phyloP scores from a whole-genome alignment of 176 grass and related monocot genomes.

The Zoysia japonica region DNA sequence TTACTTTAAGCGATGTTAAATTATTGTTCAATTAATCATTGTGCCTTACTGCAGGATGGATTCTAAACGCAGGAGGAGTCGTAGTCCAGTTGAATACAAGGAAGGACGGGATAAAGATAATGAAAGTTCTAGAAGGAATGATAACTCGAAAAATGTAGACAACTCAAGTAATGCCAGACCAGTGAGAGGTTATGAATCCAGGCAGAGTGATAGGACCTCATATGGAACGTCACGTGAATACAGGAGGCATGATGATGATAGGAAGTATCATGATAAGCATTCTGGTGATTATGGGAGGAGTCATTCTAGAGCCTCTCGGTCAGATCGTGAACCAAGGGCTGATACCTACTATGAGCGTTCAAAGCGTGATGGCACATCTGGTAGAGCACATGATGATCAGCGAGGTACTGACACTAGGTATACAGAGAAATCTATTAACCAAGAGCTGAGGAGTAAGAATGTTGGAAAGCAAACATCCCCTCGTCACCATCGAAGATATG shows the following conservation, averaged over 20 bases:
- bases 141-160: conserved; percentile 43
- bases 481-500: conserved; percentile 31
- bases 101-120: conserved; percentile 40
- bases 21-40: conserved; percentile 36
- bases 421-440: conserved; percentile 42
- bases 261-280: conserved; percentile 57
- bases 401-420: conserved; percentile 45
- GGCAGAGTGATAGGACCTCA: conserved; percentile 54
- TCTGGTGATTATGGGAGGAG: conserved; percentile 59
- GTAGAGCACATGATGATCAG: conserved; percentile 47
- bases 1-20: background rate
- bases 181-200: conserved; percentile 60
- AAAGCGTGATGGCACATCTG: conserved; percentile 43
- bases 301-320: conserved; percentile 53
- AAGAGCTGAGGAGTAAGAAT: conserved; percentile 50
- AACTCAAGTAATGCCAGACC: conserved; percentile 25
- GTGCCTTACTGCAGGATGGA: conserved; percentile 30
- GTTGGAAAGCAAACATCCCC: conserved; percentile 49
- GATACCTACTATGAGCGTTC: conserved; percentile 48
- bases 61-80: conserved; percentile 52
- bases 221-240: conserved; percentile 53
- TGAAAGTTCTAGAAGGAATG: conserved; percentile 46
- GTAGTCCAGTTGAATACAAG: conserved; percentile 55
- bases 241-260: conserved; percentile 70
- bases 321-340: conserved; percentile 53